Evolutionary conservation across 169 alveolate species (phyloP).

Genomic region (Plasmodium vinckei): DNA sequence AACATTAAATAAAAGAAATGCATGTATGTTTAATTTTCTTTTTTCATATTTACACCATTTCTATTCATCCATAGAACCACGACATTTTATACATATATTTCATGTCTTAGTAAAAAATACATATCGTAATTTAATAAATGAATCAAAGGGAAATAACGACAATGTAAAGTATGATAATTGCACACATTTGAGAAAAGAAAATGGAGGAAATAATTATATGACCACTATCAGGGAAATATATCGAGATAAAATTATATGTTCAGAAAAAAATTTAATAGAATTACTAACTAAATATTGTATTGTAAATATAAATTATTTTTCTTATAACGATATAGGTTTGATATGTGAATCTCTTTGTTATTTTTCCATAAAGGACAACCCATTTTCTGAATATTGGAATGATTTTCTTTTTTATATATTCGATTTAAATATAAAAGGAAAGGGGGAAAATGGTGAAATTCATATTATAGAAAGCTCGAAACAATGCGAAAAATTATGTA

Average conservation of each 20-base stretch:
- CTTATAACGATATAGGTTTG: slow-evolving; percentile 39
- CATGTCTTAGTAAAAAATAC: slow-evolving; percentile 29
- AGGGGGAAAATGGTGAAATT: neutral
- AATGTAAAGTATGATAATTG: neutral
- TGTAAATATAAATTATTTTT: slow-evolving; percentile 22
- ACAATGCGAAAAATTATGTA: neutral
- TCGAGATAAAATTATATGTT: neutral
- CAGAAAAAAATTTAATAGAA: slow-evolving; percentile 42
- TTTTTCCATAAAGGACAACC: slow-evolving; percentile 39
- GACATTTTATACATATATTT: slow-evolving; percentile 45
- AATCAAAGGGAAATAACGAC: neutral
- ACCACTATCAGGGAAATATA: neutral
- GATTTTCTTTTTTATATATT: slow-evolving; percentile 32
- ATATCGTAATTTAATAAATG: neutral
- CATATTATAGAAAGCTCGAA: too few relatives aligned
- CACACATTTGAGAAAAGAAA: neutral
- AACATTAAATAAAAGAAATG: slow-evolving; percentile 39
- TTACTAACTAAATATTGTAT: slow-evolving; percentile 23
- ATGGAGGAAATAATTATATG: neutral
- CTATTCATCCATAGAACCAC: slow-evolving; percentile 37
- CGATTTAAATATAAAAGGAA: slow-evolving; percentile 8
- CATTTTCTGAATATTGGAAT: slow-evolving; percentile 60
- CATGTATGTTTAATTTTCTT: slow-evolving; percentile 20
- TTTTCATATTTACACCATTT: slow-evolving; percentile 14
- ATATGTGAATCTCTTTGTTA: slow-evolving; percentile 37